Evolutionary conservation across 768 basidiomycete species (phyloP).

Genomic region (Kockovaella imperatae): DNA sequence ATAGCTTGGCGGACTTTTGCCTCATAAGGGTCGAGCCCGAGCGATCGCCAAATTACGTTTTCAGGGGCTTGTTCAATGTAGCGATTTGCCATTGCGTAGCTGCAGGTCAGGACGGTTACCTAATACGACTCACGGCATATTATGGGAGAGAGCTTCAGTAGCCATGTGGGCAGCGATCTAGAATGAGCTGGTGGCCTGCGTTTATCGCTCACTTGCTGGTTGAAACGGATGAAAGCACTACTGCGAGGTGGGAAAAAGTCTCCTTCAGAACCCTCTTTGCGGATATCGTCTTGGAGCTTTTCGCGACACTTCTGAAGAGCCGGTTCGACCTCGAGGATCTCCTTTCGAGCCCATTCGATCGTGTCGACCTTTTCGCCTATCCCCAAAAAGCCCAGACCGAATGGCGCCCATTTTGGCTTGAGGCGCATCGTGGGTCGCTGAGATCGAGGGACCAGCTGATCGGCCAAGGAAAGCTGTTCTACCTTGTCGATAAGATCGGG

Average conservation of each 20-base stretch:
- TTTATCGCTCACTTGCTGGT: no score
- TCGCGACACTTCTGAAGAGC: slow-evolving; percentile 46
- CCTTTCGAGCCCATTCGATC: slow-evolving; percentile 77
- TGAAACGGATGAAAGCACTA: slow-evolving; percentile 71
- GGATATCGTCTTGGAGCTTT: slow-evolving; percentile 35
- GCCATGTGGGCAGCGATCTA: slow-evolving; percentile 90
- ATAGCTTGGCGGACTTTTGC: slow-evolving; percentile 58
- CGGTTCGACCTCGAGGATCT: slow-evolving; percentile 55
- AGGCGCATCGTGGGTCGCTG: slow-evolving; percentile 75
- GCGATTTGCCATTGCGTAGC: slow-evolving; percentile 58
- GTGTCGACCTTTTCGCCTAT: slow-evolving; percentile 82
- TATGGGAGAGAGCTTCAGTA: slow-evolving; percentile 63
- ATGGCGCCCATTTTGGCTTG: slow-evolving; percentile 47
- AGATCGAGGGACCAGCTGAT: slow-evolving; percentile 60
- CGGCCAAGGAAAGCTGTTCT: slow-evolving; percentile 44
- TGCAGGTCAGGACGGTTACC: slow-evolving; percentile 2
- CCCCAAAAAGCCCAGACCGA: slow-evolving; percentile 51
- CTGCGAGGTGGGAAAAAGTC: slow-evolving; percentile 44
- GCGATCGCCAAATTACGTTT: slow-evolving; percentile 88
- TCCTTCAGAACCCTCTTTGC: slow-evolving; percentile 25
- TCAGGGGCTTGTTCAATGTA: slow-evolving; percentile 75
- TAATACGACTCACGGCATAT: slow-evolving; percentile 52
- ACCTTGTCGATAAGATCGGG: slow-evolving; percentile 19
- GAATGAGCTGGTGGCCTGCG: no score
- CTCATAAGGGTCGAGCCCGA: slow-evolving; percentile 84